Evolutionary conservation across 345 rosid species (phyloP).

Genomic region (Turnera subulata): DNA sequence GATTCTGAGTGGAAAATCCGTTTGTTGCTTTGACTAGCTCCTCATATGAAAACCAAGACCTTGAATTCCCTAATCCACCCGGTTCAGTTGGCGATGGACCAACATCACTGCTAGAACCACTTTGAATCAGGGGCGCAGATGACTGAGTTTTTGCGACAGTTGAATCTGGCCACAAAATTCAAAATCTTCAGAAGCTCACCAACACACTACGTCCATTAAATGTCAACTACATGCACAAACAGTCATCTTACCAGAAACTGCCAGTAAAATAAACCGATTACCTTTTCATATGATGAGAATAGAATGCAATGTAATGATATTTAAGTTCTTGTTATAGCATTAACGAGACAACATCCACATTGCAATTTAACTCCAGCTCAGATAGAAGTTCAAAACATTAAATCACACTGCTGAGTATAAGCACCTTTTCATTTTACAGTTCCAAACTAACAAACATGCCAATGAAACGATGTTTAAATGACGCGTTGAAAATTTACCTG

Average conservation of each 20-base stretch:
- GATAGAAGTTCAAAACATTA: not conserved
- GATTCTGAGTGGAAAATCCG: constrained; percentile 69
- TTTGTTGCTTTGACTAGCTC: constrained; percentile 68
- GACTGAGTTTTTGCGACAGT: constrained; percentile 44
- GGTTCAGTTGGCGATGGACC: constrained; percentile 47
- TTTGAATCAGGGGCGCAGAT: constrained; percentile 61
- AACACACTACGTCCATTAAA: too few relatives aligned
- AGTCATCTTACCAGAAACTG: too few relatives aligned
- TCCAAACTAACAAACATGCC: not conserved
- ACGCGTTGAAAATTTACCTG: constrained; percentile 44
- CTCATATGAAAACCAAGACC: constrained; percentile 63
- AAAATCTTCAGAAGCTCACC: too few relatives aligned
- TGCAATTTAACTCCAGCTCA: too few relatives aligned
- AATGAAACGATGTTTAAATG: constrained; percentile 6
- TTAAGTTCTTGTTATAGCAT: too few relatives aligned
- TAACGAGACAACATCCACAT: too few relatives aligned
- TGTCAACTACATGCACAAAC: too few relatives aligned
- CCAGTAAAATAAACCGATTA: too few relatives aligned
- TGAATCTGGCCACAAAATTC: constrained; percentile 47
- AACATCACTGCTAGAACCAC: constrained; percentile 53
- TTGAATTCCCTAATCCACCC: constrained; percentile 72
- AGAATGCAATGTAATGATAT: too few relatives aligned
- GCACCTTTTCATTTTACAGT: not conserved
- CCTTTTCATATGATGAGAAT: not conserved
- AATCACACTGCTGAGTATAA: constrained; percentile 2